Evolutionary conservation across 2,329 filamentous ascomycete genomes (phyloP), one percentile per base, ranked within the genome.

Genomic region (Xylaria sp.): DNA sequence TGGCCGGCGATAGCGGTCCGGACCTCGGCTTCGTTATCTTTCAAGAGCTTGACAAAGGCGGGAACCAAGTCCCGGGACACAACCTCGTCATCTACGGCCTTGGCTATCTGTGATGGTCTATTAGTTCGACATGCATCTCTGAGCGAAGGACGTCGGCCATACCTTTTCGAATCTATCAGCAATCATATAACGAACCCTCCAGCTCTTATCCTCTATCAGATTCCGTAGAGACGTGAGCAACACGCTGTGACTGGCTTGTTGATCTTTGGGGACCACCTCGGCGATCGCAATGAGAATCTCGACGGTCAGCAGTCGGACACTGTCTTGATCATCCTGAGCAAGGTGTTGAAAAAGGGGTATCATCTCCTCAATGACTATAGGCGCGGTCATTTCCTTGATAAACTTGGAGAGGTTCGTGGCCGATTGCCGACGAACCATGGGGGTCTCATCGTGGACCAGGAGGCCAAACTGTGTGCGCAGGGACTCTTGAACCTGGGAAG

Each of bases 101-200:
- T 98, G 70, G 96, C 96, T 80, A 99, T 97, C 94, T 97, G 75
- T 32, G 63, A 48, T 66, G 9, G 58, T 50, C 28, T 12, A 39
- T 60, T 62, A 56, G 28, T 25, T 18, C 25, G 34, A 25, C 57
- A 50, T 45, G 23, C 20, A 30, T 50, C n/a, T 43, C 43, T 4
- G 6, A 32, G 12, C 15, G 15, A 28, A 57, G 78, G 58, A 45
- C n/a, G n/a, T 41, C 5, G 25, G 34, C 41, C 50, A n/a, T 78
- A 93, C 93, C 91, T 98, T 97, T 82, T 99, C 96, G 78, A 97
- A 99, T 79, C 94, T 90, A 81, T 99, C 96, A 57, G 96, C 96
- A 75, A 99, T 96, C 96, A 99, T 99, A 82, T 98, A 99, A 79
- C 96, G 90, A 68, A 99, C 96, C 78, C 96, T 90, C 96, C 96